Evolutionary conservation across 805 yeast species (phyloP).

Genomic region (Saccharomycopsis olivae): DNA sequence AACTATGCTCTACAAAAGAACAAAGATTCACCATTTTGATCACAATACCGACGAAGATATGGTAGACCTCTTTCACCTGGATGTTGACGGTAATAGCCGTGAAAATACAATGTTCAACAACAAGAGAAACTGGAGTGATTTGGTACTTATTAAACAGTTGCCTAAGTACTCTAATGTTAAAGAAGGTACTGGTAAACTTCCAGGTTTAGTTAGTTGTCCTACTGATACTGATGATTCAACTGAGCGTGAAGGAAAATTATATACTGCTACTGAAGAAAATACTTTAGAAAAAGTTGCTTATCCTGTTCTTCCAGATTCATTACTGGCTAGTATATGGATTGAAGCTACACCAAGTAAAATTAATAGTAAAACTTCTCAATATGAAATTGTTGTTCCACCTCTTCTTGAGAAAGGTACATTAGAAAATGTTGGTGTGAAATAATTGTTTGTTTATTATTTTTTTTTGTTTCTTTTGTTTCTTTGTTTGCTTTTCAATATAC

Average conservation of each 20-base stretch:
- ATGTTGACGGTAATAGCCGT: slow-evolving; percentile 43
- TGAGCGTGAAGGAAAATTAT: slow-evolving; percentile 10
- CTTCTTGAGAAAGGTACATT: slow-evolving; percentile 25
- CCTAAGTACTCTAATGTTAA: slow-evolving; percentile 8
- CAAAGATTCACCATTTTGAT: slow-evolving; percentile 59
- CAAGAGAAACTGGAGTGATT: slow-evolving; percentile 41
- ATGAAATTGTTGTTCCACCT: slow-evolving; percentile 42
- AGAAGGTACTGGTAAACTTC: slow-evolving; percentile 23
- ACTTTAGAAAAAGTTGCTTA: slow-evolving; percentile 24
- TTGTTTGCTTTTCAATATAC: neutral
- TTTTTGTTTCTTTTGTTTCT: neutral
- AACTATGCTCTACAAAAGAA: slow-evolving; percentile 52
- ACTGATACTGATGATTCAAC: slow-evolving; percentile 6
- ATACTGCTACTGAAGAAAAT: slow-evolving; percentile 5
- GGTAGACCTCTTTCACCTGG: slow-evolving; percentile 56
- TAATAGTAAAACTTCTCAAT: slow-evolving; percentile 33
- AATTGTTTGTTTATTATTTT: neutral
- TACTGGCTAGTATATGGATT: slow-evolving; percentile 43
- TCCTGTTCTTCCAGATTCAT: slow-evolving; percentile 34
- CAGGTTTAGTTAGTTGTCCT: slow-evolving; percentile 30
- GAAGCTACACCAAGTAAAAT: slow-evolving; percentile 33
- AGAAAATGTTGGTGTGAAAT: slow-evolving; percentile 18
- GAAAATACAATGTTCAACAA: slow-evolving; percentile 43
- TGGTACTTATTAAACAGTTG: slow-evolving; percentile 11
- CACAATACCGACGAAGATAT: slow-evolving; percentile 64